Percentiles rank a stretch among this genome's conserved stretches.
These are phyloP conservation scores for Calophaca sinica DNA, from an alignment of 306 rosid genomes.

Conservation along the genomic window DNA sequence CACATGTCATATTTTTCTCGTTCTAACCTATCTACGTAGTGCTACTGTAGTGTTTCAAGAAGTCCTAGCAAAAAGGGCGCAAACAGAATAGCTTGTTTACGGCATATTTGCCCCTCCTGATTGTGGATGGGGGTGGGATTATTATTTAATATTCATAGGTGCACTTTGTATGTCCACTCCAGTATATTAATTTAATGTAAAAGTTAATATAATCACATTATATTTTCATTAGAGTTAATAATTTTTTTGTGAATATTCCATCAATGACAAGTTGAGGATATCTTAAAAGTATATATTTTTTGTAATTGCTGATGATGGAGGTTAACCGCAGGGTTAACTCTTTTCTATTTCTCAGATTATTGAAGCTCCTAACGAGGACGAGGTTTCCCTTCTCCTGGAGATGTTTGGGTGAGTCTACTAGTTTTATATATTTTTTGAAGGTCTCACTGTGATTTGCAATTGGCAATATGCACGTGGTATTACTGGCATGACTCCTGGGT, in stretches of 20 bases:
- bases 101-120: neutral
- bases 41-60: slow-evolving; percentile 19
- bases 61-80: slow-evolving; percentile 29
- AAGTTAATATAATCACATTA: neutral
- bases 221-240: slow-evolving; percentile 4
- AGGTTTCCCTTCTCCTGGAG: slow-evolving; percentile 92
- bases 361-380: slow-evolving; percentile 89
- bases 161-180: neutral
- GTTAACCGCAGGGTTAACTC: slow-evolving; percentile 70
- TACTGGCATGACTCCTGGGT: slow-evolving; percentile 35
- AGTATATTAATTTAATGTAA: slow-evolving; percentile 7
- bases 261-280: slow-evolving; percentile 17
- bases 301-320: slow-evolving; percentile 63
- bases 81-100: slow-evolving; percentile 17
- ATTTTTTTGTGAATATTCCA: slow-evolving; percentile 26
- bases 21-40: neutral
- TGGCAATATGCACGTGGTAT: slow-evolving; percentile 29
- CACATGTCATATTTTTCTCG: neutral
- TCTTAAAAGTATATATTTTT: neutral
- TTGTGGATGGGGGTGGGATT: slow-evolving; percentile 29
- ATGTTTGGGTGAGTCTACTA: slow-evolving; percentile 86
- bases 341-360: slow-evolving; percentile 88
- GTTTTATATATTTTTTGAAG: slow-evolving; percentile 21
- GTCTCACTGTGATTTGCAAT: slow-evolving; percentile 39
- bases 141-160: slow-evolving; percentile 3